Conservation (phyloP, 83 land plant species). For the Larix sibirica region DNA sequence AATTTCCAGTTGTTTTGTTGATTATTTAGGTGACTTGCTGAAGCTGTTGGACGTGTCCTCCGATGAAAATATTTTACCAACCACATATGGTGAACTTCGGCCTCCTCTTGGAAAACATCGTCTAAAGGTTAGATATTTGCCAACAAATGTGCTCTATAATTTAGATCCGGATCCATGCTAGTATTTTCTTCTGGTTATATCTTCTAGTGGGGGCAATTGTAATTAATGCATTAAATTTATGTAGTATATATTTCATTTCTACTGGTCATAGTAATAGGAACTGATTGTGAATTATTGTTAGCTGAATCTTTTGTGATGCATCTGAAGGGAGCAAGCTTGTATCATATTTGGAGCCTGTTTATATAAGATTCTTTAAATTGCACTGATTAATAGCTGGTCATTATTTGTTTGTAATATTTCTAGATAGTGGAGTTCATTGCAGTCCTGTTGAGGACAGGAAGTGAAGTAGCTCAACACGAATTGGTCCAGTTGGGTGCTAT, state of each 20-base stretch:
- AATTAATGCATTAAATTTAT: background rate
- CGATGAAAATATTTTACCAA: slow-evolving; percentile 52
- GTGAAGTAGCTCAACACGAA: slow-evolving; percentile 86
- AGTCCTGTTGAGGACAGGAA: slow-evolving; percentile 73
- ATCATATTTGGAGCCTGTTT: background rate
- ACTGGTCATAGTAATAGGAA: background rate
- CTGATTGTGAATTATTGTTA: background rate
- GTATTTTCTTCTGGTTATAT: background rate
- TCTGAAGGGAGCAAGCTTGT: background rate
- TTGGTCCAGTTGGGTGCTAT: slow-evolving; percentile 75
- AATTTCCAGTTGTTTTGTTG: background rate
- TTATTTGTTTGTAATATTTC: slow-evolving; percentile 8
- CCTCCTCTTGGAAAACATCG: slow-evolving; percentile 97
- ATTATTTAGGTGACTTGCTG: slow-evolving; percentile 68
- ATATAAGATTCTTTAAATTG: background rate
- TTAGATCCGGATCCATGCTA: background rate
- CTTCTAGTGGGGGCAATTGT: background rate
- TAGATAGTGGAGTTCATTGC: slow-evolving; percentile 98
- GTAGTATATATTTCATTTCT: background rate
- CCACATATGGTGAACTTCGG: slow-evolving; percentile 87
- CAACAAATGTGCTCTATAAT: background rate
- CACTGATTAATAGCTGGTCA: background rate
- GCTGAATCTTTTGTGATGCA: background rate
- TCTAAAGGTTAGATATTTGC: slow-evolving; percentile 57
- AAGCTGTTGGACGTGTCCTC: slow-evolving; percentile 75